These are phyloP conservation scores for Prasinococcaceae sp. DNA, from an alignment of 139 green algal genomes.

Conservation along the genomic window DNA sequence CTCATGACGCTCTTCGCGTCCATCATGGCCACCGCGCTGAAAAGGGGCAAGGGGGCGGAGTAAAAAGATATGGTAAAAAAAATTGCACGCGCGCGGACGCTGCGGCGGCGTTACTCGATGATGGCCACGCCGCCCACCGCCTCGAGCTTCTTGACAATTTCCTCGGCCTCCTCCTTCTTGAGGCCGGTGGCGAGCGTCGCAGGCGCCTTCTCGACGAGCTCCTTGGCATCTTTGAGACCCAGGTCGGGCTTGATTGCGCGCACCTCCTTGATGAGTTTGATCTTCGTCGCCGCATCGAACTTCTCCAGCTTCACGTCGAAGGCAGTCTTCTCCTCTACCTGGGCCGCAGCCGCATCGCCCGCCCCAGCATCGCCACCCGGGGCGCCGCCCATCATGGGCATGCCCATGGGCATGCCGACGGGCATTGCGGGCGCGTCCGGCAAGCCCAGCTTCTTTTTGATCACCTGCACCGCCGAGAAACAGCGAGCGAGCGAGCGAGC, in stretches of 20 bases:
- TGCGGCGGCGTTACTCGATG: no score
- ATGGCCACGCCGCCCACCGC: conserved; percentile 36
- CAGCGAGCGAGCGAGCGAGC: no score
- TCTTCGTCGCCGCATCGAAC: conserved; percentile 80
- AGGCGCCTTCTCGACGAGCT: conserved; percentile 89
- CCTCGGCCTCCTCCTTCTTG: conserved; percentile 89
- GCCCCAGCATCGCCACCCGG: conserved; percentile 17
- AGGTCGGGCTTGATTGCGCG: conserved; percentile 72
- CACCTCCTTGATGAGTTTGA: conserved; percentile 99
- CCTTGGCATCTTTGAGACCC: conserved; percentile 96
- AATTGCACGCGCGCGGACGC: no score
- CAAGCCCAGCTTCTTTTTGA: conserved; percentile 19
- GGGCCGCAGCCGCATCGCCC: conserved; percentile 21
- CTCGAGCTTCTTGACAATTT: conserved; percentile 77
- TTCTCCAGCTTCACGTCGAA: conserved; percentile 89
- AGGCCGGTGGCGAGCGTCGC: conserved; percentile 70
- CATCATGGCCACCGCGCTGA: conserved; percentile 26
- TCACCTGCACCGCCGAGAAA: no score
- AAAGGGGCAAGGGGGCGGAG: no score
- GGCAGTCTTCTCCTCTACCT: conserved; percentile 73
- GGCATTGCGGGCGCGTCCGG: conserved; percentile 10
- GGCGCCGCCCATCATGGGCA: background rate
- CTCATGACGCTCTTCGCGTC: conserved; percentile 30
- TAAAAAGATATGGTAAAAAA: no score
- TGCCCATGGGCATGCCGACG: conserved; percentile 19